Percentiles rank a stretch among this genome's conserved stretches.
Evolutionary conservation across 352 stramenopile species (phyloP).

Genomic region (Globisporangium barbulae): DNA sequence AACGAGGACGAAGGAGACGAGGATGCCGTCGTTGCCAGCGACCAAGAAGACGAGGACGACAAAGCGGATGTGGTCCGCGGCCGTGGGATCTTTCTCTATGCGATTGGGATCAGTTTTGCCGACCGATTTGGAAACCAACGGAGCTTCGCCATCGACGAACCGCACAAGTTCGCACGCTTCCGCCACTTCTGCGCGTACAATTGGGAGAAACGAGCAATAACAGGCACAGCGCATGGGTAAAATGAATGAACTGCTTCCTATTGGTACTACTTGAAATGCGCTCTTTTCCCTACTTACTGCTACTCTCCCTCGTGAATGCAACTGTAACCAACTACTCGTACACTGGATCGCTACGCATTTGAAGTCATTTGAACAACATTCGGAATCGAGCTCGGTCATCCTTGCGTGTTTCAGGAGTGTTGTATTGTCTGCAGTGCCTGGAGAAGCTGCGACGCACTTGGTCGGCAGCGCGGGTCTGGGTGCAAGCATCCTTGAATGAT

Average conservation of each 20-base stretch:
- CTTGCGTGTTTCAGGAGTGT: conserved; percentile 9
- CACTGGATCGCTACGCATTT: conserved; percentile 12
- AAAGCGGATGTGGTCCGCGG: conserved; percentile 36
- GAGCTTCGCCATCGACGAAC: conserved; percentile 42
- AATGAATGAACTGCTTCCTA: conserved; percentile 5
- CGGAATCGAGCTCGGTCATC: conserved; percentile 2
- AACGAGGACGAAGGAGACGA: neutral
- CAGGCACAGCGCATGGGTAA: neutral
- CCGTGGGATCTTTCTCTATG: conserved; percentile 50
- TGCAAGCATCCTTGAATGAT: conserved; percentile 71
- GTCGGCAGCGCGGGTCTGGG: conserved; percentile 57
- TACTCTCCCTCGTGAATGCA: conserved; percentile 8
- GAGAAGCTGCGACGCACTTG: conserved; percentile 56
- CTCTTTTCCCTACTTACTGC: neutral
- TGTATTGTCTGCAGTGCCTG: conserved; percentile 44
- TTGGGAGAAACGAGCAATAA: conserved; percentile 18
- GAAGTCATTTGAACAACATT: conserved; percentile 15
- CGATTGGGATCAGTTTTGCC: conserved; percentile 37
- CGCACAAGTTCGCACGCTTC: conserved; percentile 58
- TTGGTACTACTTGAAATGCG: conserved; percentile 3
- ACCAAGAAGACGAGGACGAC: neutral
- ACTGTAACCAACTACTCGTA: conserved; percentile 14
- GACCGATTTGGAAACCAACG: conserved; percentile 26
- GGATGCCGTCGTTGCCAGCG: neutral
- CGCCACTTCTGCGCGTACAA: conserved; percentile 60